phyloP scores from a whole-genome alignment of 2,329 filamentous ascomycete genomes.

The Colletotrichum lindemuthianum region DNA sequence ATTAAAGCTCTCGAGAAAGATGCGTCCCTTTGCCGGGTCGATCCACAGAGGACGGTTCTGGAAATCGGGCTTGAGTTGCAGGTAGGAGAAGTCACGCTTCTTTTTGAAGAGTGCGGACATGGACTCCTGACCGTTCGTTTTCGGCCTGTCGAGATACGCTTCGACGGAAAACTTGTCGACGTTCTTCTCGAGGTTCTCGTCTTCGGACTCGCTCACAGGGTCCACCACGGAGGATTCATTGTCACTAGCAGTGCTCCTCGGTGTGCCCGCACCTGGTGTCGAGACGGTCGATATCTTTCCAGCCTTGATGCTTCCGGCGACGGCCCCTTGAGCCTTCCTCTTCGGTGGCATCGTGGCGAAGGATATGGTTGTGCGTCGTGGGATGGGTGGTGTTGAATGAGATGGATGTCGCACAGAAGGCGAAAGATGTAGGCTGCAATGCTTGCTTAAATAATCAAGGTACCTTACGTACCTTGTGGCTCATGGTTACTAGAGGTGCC shows the following conservation, averaged over 20 bases:
- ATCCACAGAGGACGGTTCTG: constrained; percentile 93
- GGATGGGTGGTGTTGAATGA: not conserved
- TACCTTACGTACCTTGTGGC: not conserved
- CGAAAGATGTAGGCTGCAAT: constrained; percentile 27
- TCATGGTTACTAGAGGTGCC: too few species aligned
- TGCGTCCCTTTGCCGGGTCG: constrained; percentile 84
- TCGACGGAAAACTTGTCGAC: constrained; percentile 69
- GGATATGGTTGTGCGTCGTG: not conserved
- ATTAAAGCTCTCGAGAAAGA: constrained; percentile 95
- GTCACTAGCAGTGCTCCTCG: constrained; percentile 65
- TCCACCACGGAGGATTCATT: constrained; percentile 54
- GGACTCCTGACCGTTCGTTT: constrained; percentile 27
- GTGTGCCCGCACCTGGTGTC: constrained; percentile 69
- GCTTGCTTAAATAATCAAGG: constrained; percentile 4
- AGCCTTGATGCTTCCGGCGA: constrained; percentile 61
- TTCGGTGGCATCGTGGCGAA: constrained; percentile 71
- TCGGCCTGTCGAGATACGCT: constrained; percentile 49
- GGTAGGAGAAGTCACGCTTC: constrained; percentile 79
- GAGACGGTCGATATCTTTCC: constrained; percentile 67
- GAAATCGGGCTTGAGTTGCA: constrained; percentile 88
- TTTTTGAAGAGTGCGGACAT: constrained; percentile 46
- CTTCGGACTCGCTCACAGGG: constrained; percentile 52
- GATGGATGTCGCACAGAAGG: not conserved
- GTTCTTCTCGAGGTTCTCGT: constrained; percentile 65
- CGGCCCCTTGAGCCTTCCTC: constrained; percentile 69